Evolutionary conservation across 306 rosid genomes (phyloP).

Genomic region (Malus sieversii): DNA sequence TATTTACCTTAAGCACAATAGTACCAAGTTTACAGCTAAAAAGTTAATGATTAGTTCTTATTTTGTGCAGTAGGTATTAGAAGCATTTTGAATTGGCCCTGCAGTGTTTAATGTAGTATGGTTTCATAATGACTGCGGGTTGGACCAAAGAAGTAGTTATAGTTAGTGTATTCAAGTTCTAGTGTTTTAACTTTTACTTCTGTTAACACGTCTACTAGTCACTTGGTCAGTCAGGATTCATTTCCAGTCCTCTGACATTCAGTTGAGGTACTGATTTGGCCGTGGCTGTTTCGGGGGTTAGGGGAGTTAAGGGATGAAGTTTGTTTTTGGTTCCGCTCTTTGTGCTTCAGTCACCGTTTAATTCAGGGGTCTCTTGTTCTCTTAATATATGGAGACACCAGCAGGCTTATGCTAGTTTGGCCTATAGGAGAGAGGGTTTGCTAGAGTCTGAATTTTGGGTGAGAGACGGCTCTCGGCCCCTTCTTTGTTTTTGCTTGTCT

Average conservation of each 20-base stretch:
- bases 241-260: neutral
- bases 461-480: too few species aligned
- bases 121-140: neutral
- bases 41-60: neutral
- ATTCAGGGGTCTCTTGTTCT: too few species aligned
- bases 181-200: neutral
- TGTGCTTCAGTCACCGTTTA: too few species aligned
- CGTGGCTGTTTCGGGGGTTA: too few species aligned
- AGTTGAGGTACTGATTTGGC: neutral
- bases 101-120: neutral
- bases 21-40: neutral
- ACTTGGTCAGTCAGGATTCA: neutral
- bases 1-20: too few species aligned
- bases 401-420: too few species aligned
- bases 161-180: neutral
- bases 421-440: too few species aligned
- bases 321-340: too few species aligned
- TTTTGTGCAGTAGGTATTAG: neutral
- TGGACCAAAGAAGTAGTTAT: neutral
- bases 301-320: too few species aligned
- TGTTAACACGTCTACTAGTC: neutral
- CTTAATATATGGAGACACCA: too few species aligned
- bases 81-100: neutral
- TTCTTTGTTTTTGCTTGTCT: too few species aligned
- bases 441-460: too few species aligned